phyloP scores from a whole-genome alignment of 495 filamentous ascomycete genomes.

The Darksidea phi region DNA sequence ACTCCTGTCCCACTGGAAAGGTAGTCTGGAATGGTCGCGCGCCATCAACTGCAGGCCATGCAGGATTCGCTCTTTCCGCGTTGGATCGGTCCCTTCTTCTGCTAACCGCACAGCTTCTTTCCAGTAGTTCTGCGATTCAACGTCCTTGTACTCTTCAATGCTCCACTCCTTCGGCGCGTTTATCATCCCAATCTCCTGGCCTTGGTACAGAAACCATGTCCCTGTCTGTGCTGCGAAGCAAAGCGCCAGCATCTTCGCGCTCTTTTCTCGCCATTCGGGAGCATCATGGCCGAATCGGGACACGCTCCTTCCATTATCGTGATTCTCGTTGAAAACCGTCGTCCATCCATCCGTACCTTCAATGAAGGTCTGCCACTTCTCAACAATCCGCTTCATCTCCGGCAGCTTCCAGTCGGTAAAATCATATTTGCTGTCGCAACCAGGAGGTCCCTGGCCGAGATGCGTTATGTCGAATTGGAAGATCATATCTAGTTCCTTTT shows the following conservation, averaged over 20 bases:
- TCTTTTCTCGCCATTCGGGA: slow-evolving; percentile 30
- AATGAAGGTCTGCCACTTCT: slow-evolving; percentile 34
- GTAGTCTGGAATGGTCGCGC: slow-evolving; percentile 61
- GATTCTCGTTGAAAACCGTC: slow-evolving; percentile 39
- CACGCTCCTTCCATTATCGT: slow-evolving; percentile 38
- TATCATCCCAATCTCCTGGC: slow-evolving; percentile 44
- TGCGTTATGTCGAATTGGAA: slow-evolving; percentile 43
- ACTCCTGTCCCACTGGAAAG: slow-evolving; percentile 60
- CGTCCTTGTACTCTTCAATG: slow-evolving; percentile 41
- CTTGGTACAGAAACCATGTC: slow-evolving; percentile 44
- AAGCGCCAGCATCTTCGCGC: slow-evolving; percentile 39
- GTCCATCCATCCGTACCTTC: slow-evolving; percentile 38
- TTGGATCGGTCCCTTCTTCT: slow-evolving; percentile 36
- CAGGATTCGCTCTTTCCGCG: slow-evolving; percentile 58
- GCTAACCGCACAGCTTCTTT: slow-evolving; percentile 13
- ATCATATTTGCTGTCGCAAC: slow-evolving; percentile 24
- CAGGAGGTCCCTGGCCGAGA: slow-evolving; percentile 21
- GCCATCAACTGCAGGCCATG: slow-evolving; percentile 56
- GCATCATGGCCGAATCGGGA: slow-evolving; percentile 36
- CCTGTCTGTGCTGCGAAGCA: slow-evolving; percentile 34
- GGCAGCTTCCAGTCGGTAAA: slow-evolving; percentile 24
- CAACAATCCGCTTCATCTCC: slow-evolving; percentile 23
- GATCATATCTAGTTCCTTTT: slow-evolving; percentile 40
- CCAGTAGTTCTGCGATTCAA: slow-evolving; percentile 37
- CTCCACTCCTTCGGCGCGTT: slow-evolving; percentile 40